phyloP scores from a whole-genome alignment of 345 rosid species.

The Nephelium lappaceum region DNA sequence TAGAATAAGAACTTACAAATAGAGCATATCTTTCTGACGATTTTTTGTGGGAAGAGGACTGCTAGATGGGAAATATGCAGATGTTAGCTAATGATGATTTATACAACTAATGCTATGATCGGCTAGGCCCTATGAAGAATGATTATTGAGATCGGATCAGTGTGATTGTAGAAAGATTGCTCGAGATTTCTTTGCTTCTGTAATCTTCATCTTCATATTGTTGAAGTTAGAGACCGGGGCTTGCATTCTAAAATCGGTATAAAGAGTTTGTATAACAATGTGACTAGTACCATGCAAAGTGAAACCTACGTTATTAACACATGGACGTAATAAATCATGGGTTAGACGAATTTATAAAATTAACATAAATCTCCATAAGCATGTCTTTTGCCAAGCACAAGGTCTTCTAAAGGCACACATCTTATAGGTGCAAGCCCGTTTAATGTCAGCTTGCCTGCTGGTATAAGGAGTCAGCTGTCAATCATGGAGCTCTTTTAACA shows the following conservation, averaged over 20 bases:
- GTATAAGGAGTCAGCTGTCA: not conserved
- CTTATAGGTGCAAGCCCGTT: not conserved
- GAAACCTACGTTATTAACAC: not conserved
- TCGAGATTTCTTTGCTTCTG: not conserved
- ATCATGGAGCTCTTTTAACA: not conserved
- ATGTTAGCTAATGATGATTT: constrained; percentile 5
- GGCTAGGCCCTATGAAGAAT: not conserved
- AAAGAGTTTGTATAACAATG: not conserved
- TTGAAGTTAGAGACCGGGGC: not conserved
- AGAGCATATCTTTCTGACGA: not conserved
- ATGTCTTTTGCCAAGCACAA: not conserved
- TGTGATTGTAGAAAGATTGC: not conserved
- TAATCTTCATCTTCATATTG: not conserved
- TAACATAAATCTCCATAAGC: not conserved
- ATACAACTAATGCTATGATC: not conserved
- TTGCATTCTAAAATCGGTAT: no score
- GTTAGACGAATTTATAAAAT: not conserved
- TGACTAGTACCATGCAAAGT: not conserved
- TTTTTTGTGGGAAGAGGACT: not conserved
- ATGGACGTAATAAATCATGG: not conserved
- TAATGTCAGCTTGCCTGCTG: not conserved
- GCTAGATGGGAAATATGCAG: not conserved
- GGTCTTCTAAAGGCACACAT: not conserved
- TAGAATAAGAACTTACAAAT: not conserved
- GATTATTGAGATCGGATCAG: not conserved